Base-by-base conservation (phyloP, 2,329 filamentous ascomycete genomes). In the Xylariales sp. region DNA sequence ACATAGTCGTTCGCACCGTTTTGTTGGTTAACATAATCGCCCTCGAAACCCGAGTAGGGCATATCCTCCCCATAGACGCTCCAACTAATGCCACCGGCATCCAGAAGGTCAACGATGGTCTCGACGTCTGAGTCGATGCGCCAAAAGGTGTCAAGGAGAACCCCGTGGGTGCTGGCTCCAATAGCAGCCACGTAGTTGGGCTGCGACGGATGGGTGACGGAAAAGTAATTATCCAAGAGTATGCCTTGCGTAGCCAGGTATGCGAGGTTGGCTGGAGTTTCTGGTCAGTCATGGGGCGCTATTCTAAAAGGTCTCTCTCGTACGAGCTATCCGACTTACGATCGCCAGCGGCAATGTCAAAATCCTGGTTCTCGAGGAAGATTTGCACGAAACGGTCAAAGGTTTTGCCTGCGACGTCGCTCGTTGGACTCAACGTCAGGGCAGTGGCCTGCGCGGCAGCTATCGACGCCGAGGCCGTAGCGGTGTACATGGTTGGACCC, bases 321-420 rank as follows among this genome's bases (percentile, higher is more conserved):
- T n/a, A n/a, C n/a, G n/a, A n/a, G n/a, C n/a, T n/a, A n/a, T n/a
- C n/a, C n/a, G 8, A 49, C 49, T 47, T 10, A 59, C 57, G 62
- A 50, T 80, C 74, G 5, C 63, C 64, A 12, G 62, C 63, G 4
- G 75, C 72, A 34, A 70, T 67, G 37, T 66, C 59, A 45, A 66
- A 79, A 56, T 66, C 67, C 36, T 78, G 37, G 51, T 81, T 81
- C 57, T 81, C 78, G n/a, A 81, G 59, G 74, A 76, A 82, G 50
- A 82, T 74, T 42, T 76, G 70, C 30, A 76, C 69, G 43, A 81
- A 77, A 16, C 77, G 70, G 51, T 80, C 68, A 48, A 81, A 81
- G 0, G 65, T 70, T 41, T 69, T 66, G n/a, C 78, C 78, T 44
- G 66, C 59, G 4, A 78, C 67, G 46, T 65, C 56, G 42, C 61